A percentile compares a stretch with the other conserved stretches of the same genome.
These are phyloP conservation scores for Colletotrichum karsti DNA, from an alignment of 2,329 filamentous ascomycete species.

Conservation along the genomic window DNA sequence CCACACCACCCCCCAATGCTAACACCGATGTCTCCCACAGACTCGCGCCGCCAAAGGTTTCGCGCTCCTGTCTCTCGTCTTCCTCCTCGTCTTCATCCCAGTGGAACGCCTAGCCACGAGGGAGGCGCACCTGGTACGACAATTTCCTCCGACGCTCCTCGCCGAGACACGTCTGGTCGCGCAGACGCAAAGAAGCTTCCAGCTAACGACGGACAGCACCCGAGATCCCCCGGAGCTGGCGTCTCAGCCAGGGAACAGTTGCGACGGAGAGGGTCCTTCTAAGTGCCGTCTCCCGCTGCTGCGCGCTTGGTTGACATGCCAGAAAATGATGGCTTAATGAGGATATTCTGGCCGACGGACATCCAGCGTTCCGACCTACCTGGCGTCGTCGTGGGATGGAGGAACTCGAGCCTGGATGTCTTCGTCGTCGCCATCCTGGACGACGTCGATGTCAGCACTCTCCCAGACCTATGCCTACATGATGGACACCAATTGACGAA, in stretches of 20 bases:
- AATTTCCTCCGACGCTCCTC: constrained; percentile 24
- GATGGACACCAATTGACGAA: constrained; percentile 34
- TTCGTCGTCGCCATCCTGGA: constrained; percentile 91
- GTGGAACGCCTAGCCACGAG: constrained; percentile 82
- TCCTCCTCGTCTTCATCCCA: constrained; percentile 84
- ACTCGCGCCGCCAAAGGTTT: constrained; percentile 88
- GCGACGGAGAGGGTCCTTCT: constrained; percentile 93
- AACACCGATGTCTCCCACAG: constrained; percentile 51
- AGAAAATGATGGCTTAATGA: constrained; percentile 89
- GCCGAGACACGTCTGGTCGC: constrained; percentile 19
- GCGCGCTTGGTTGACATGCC: constrained; percentile 63
- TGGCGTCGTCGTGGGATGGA: constrained; percentile 94
- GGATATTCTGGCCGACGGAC: constrained; percentile 98
- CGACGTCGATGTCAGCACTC: constrained; percentile 79
- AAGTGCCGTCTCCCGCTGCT: constrained; percentile 44
- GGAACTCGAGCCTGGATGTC: constrained; percentile 89
- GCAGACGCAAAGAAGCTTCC: constrained; percentile 31
- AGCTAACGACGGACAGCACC: constrained; percentile 69
- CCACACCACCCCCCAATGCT: not conserved
- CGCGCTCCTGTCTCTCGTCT: constrained; percentile 81
- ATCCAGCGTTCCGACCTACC: constrained; percentile 75
- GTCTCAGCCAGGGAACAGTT: constrained; percentile 97
- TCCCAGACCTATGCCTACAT: not conserved
- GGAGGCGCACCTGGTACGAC: constrained; percentile 81
- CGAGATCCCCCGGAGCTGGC: constrained; percentile 77